Conservation (phyloP, 2,329 filamentous ascomycete genomes). For the Colletotrichum sp. region DNA sequence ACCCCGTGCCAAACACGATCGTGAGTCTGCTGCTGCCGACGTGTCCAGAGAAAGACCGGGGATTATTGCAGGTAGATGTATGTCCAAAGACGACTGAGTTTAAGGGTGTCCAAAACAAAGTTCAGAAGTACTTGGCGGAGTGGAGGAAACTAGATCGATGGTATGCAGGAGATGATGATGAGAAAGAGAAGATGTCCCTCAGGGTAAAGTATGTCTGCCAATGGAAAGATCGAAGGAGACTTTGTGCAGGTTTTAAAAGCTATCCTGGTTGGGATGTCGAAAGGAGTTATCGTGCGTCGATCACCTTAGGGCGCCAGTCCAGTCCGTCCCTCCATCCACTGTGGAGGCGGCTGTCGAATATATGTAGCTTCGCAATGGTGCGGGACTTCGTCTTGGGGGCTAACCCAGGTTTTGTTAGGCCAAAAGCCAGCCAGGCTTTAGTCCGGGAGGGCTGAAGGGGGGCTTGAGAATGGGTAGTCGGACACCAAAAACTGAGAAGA, state of each 20-base stretch:
- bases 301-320: constrained; percentile 16
- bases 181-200: not conserved
- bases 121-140: not conserved
- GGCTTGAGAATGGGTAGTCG: constrained; percentile 22
- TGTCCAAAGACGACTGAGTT: not conserved
- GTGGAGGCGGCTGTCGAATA: constrained; percentile 21
- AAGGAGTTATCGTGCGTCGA: constrained; percentile 22
- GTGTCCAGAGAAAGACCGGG: not conserved
- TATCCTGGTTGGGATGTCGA: constrained; percentile 18
- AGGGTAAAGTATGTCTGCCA: not conserved
- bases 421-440: constrained; percentile 32
- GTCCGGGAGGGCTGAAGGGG: constrained; percentile 42
- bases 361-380: constrained; percentile 22
- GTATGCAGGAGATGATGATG: not conserved
- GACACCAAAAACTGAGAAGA: constrained; percentile 16
- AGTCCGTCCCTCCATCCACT: constrained; percentile 9
- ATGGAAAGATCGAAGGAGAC: constrained; percentile 12
- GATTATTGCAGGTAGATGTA: not conserved
- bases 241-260: constrained; percentile 18
- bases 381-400: constrained; percentile 22
- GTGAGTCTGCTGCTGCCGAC: not conserved
- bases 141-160: not conserved
- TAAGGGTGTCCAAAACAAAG: not conserved
- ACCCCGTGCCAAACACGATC: not conserved
- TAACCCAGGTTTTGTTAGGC: constrained; percentile 34